phyloP scores from a whole-genome alignment of 495 filamentous ascomycete genomes.

The Penicillium nucicola region DNA sequence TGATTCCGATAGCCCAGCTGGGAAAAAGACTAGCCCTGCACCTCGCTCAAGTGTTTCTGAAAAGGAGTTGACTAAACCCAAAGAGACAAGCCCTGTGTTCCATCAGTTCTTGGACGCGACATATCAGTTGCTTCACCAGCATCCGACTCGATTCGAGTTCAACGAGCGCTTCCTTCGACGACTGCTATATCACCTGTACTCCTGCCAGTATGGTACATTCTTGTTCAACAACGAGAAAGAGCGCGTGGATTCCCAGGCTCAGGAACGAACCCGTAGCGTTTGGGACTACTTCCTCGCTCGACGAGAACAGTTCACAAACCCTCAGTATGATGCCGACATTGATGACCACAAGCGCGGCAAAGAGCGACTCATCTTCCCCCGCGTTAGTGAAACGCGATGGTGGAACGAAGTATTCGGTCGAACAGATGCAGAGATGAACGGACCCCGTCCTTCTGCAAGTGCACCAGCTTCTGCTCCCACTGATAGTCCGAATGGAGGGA shows the following conservation, averaged over 20 bases:
- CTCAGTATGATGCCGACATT: conserved; percentile 69
- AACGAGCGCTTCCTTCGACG: conserved; percentile 92
- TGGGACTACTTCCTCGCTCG: conserved; percentile 93
- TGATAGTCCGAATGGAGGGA: conserved; percentile 17
- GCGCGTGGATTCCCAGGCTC: conserved; percentile 67
- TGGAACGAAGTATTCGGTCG: conserved; percentile 88
- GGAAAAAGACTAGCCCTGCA: conserved; percentile 38
- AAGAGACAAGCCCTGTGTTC: conserved; percentile 94
- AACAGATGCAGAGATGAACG: conserved; percentile 91
- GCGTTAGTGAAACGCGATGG: conserved; percentile 69
- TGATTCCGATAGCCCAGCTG: conserved; percentile 40
- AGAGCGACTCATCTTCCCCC: conserved; percentile 83
- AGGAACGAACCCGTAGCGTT: conserved; percentile 77
- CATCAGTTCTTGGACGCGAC: conserved; percentile 97
- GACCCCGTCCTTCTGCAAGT: conserved; percentile 33
- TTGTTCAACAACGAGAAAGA: conserved; percentile 93
- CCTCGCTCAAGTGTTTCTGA: conserved; percentile 42
- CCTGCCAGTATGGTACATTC: conserved; percentile 96
- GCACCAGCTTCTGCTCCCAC: conserved; percentile 7
- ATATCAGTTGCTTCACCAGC: conserved; percentile 83
- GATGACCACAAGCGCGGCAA: conserved; percentile 75
- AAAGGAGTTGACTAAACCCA: conserved; percentile 61
- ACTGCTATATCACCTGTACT: conserved; percentile 89
- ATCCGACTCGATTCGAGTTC: conserved; percentile 92
- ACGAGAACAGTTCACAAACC: conserved; percentile 74